Evolutionary conservation across 441 rosid genomes (phyloP).

Genomic region (Croton laevigatus): DNA sequence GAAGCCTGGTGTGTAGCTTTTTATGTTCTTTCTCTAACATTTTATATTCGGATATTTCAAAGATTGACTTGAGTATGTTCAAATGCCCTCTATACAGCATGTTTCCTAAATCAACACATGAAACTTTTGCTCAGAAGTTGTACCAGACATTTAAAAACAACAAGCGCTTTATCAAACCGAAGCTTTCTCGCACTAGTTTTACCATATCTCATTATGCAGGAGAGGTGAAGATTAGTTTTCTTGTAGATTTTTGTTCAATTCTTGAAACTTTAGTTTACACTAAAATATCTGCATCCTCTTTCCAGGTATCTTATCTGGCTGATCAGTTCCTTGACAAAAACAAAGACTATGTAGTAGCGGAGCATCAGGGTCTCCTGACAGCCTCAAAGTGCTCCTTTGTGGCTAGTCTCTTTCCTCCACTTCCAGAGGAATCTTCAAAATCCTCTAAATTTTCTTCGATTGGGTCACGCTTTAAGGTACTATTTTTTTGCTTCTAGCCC

Average conservation of each 20-base stretch:
- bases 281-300: constrained; percentile 23
- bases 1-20: constrained; percentile 88
- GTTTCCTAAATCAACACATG: constrained; percentile 99
- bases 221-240: constrained; percentile 58
- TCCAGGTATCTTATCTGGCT: constrained; percentile 87
- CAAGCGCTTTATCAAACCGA: constrained; percentile 97
- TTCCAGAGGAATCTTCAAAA: constrained; percentile 90
- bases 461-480: constrained; percentile 97
- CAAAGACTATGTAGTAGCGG: constrained; percentile 99
- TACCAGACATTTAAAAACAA: constrained; percentile 92
- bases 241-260: constrained; percentile 9
- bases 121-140: constrained; percentile 99
- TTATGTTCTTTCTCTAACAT: constrained; percentile 4
- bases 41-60: constrained; percentile 2
- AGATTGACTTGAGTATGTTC: constrained; percentile 24
- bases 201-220: constrained; percentile 98
- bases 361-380: constrained; percentile 93
- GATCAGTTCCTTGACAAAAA: constrained; percentile 98
- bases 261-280: constrained; percentile 9
- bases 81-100: constrained; percentile 59
- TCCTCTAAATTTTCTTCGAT: constrained; percentile 99
- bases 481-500: background rate
- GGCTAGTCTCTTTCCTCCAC: constrained; percentile 86
- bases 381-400: constrained; percentile 84
- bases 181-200: constrained; percentile 98